These are phyloP conservation scores for Keithomyces neogunnii DNA, from an alignment of 2,329 filamentous ascomycete genomes.

Conservation along the genomic window DNA sequence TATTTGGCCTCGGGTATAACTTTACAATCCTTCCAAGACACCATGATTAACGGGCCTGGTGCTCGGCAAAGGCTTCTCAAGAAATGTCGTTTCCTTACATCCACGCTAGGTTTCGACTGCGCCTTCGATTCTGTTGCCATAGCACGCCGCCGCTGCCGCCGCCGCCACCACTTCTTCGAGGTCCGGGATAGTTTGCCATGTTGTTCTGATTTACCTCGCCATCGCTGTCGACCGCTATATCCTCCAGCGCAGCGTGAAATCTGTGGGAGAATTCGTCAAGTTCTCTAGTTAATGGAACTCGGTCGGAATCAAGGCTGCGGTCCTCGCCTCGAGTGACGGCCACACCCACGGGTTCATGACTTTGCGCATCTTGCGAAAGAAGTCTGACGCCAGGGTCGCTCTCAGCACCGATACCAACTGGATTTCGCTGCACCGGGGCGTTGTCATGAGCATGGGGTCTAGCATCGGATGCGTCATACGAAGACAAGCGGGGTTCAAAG, in stretches of 20 bases:
- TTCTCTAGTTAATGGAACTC: conserved; percentile 30
- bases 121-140: conserved; percentile 46
- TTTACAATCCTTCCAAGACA: too few species aligned
- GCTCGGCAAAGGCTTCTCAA: too few species aligned
- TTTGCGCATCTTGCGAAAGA: background rate
- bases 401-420: conserved; percentile 5
- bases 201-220: conserved; percentile 9
- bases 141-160: conserved; percentile 32
- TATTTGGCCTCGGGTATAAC: background rate
- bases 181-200: conserved; percentile 13
- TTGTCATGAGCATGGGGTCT: background rate
- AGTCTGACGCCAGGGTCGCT: background rate
- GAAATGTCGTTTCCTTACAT: conserved; percentile 20
- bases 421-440: conserved; percentile 8
- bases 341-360: conserved; percentile 2
- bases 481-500: conserved; percentile 20
- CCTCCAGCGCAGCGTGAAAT: conserved; percentile 32
- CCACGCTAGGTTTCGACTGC: conserved; percentile 39
- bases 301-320: conserved; percentile 22
- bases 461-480: conserved; percentile 17
- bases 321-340: conserved; percentile 14
- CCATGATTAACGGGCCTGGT: too few species aligned
- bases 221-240: conserved; percentile 21
- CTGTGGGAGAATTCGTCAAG: conserved; percentile 37
- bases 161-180: conserved; percentile 14